Evolutionary conservation across 1,284 basidiomycete genomes (phyloP), one percentile per base, ranked within the genome.

Genomic region (Austropuccinia psidii): DNA sequence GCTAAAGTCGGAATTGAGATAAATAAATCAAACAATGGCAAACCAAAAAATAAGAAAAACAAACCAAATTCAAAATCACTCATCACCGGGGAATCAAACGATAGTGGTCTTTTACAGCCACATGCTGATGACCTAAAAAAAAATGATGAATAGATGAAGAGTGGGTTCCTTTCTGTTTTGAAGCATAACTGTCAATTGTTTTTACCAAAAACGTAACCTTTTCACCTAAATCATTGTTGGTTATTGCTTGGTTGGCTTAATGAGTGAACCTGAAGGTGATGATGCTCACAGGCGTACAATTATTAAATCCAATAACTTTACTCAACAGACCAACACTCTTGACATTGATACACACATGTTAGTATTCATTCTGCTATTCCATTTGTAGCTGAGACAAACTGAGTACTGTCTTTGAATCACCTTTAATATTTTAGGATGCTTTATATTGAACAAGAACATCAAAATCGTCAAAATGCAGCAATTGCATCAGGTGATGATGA

Each of bases 321-420:
- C 95, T 0, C 90, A 92, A 76, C 94, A 97, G 82, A 98, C 94
- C 0, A 95, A 96, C 79, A 87, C 88, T 1, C 85, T 98, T 13
- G 94, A 97, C 79, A 93, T 96, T 7, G 94, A 98, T 83, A 97
- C 96, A 79, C 95, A 98, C 79, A 98, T 98, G 94, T 93, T 74
- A 75, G 89, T 80, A 33, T 43, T n/a, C 29, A 49, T 24, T 7
- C 7, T 13, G n/a, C 13, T 1, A n/a, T 13, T n/a, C 45, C 19
- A 27, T n/a, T 21, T 31, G 1, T 19, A n/a, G 17, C 15, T 24
- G 15, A 19, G 19, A 33, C 50, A 55, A 39, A 54, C 11, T 11
- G n/a, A 19, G 3, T 7, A 57, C 54, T 57, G 21, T 7, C 13
- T 47, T 55, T 5, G 6, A 43, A 35, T 55, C 39, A n/a, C 55